Conservation (phyloP, 2,329 filamentous ascomycete species). For the Mollisia scopiformis region DNA sequence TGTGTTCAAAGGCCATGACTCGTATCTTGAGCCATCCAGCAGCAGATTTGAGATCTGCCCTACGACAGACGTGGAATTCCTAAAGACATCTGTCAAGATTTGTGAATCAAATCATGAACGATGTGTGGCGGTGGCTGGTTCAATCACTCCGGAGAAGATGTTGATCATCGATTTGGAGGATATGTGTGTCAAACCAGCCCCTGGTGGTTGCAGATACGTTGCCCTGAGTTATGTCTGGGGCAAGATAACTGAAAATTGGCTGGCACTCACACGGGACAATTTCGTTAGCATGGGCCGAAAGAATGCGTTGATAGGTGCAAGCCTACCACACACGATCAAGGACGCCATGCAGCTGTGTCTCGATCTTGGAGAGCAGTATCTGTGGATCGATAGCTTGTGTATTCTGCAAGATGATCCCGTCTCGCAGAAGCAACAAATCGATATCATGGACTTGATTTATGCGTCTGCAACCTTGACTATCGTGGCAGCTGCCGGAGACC, state of each 20-base stretch:
- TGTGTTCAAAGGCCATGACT: conserved; percentile 1
- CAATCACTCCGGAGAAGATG: conserved; percentile 1
- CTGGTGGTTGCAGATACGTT: conserved; percentile 7
- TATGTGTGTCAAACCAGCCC: conserved; percentile 4
- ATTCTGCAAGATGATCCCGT: conserved; percentile 23
- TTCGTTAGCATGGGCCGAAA: neutral
- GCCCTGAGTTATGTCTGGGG: conserved; percentile 16
- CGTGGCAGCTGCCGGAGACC: conserved; percentile 1
- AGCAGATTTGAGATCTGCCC: conserved; percentile 1
- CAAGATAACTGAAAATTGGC: conserved; percentile 1
- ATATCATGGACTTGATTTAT: conserved; percentile 12
- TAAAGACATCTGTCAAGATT: neutral
- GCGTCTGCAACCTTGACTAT: conserved; percentile 9
- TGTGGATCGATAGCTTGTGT: conserved; percentile 22
- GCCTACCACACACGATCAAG: conserved; percentile 1
- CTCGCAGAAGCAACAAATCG: conserved; percentile 5
- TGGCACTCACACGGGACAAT: conserved; percentile 3
- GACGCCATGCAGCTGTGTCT: conserved; percentile 12
- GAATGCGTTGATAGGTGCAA: neutral
- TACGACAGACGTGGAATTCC: neutral
- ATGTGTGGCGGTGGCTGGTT: neutral
- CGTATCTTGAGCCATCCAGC: neutral
- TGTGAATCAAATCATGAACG: neutral
- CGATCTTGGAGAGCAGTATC: conserved; percentile 6
- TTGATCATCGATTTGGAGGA: conserved; percentile 2